Percentiles rank a stretch among this genome's conserved stretches.
Conservation (phyloP, 1,284 basidiomycete genomes). For the Ceratobasidium sp. region DNA sequence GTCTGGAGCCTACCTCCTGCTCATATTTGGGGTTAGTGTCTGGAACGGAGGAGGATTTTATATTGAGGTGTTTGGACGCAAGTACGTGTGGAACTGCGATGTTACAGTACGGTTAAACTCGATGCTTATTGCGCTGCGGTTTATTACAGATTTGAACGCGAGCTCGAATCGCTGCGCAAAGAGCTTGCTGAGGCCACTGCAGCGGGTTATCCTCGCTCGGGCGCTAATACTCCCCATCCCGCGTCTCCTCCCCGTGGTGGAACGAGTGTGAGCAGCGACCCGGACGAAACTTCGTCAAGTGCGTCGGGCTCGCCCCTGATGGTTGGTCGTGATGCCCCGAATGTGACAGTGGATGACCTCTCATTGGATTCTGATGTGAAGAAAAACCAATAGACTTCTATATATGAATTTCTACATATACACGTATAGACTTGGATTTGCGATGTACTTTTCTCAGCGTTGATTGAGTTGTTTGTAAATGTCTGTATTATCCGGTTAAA, state of each 20-base stretch:
- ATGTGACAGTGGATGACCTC: constrained; percentile 16
- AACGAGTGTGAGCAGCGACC: constrained; percentile 26
- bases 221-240: constrained; percentile 10
- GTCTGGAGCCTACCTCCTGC: constrained; percentile 78
- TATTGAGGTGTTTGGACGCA: constrained; percentile 94
- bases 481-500: constrained; percentile 9
- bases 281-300: constrained; percentile 30
- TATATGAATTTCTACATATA: neutral
- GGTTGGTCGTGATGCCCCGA: constrained; percentile 13
- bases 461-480: constrained; percentile 1
- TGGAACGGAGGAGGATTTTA: constrained; percentile 91
- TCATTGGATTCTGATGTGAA: constrained; percentile 15
- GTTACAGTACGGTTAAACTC: too few relatives aligned
- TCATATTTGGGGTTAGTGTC: constrained; percentile 82
- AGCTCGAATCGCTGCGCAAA: constrained; percentile 86
- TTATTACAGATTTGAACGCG: constrained; percentile 79
- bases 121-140: neutral
- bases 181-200: constrained; percentile 66
- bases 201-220: constrained; percentile 17
- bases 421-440: constrained; percentile 1
- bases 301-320: constrained; percentile 27
- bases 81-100: constrained; percentile 64
- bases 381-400: constrained; percentile 36
- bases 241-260: neutral
- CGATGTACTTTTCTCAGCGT: neutral